Percentiles rank a stretch among this genome's conserved stretches.
Conservation (phyloP, 2,329 filamentous ascomycete genomes). For the Talaromyces sp. region DNA sequence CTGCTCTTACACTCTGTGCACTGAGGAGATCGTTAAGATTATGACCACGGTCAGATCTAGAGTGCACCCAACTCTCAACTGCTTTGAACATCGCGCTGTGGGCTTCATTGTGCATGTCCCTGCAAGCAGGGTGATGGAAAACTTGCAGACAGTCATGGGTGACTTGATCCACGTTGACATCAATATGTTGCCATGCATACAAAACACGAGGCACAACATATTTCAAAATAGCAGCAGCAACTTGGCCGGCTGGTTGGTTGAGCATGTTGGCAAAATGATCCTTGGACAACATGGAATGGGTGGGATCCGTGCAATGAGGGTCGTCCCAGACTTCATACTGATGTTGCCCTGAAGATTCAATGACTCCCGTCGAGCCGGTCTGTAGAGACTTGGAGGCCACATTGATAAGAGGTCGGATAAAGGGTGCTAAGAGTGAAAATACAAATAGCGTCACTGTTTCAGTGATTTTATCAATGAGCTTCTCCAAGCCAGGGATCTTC, state of each 20-base stretch:
- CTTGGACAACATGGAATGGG: conserved; percentile 77
- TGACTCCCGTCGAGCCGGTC: conserved; percentile 69
- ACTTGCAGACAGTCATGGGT: conserved; percentile 72
- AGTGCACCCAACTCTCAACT: conserved; percentile 74
- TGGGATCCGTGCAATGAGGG: conserved; percentile 68
- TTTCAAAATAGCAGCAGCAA: conserved; percentile 71
- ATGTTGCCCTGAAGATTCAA: conserved; percentile 63
- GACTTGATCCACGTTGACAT: conserved; percentile 76
- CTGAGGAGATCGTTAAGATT: conserved; percentile 70
- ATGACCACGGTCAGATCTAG: conserved; percentile 59
- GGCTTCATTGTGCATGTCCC: conserved; percentile 69
- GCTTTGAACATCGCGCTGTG: conserved; percentile 86
- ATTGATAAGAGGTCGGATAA: conserved; percentile 85
- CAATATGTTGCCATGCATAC: conserved; percentile 87
- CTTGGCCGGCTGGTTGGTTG: conserved; percentile 69
- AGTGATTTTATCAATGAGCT: conserved; percentile 86
- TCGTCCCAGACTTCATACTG: conserved; percentile 79
- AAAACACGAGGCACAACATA: conserved; percentile 83
- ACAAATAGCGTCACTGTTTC: conserved; percentile 91
- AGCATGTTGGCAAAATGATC: conserved; percentile 77
- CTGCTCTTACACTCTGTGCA: conserved; percentile 74
- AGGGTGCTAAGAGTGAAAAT: conserved; percentile 83
- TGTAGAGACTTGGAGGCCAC: conserved; percentile 80
- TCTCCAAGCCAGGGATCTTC: conserved; percentile 85
- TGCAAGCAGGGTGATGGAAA: conserved; percentile 85